Base-by-base conservation (phyloP, 805 yeast species). In the Spathaspora gorwiae region DNA sequence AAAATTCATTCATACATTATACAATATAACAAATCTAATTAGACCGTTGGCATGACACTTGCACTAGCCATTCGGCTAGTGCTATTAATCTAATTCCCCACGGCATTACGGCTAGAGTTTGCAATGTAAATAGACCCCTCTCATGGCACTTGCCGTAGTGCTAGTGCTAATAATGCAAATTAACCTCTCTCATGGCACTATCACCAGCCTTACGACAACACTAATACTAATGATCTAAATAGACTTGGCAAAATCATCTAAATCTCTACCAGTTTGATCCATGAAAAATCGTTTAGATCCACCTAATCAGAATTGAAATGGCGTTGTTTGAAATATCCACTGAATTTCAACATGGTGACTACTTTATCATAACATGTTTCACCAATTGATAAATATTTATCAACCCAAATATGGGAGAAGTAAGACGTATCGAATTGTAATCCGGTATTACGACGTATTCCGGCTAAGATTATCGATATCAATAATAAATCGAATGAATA, bases 381-480 rank as follows among this genome's bases (percentile, higher is more conserved):
- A 1, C 92, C 92, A 56, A 82, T 68, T 3, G 68, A 59, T 29
- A 84, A 65, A 50, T 80, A 82, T 45, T 73, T 73, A 15, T 72
- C 70, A 37, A 84, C 62, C 69, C 79, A 75, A 31, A 67, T 61
- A 10, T 80, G 66, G 51, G 80, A 79, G 44, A 80, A 71, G 42
- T 64, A 60, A 30, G 68, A 57, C 7, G 83, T 71, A 59, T 79
- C 72, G 62, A 81, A 61, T 48, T 76, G 77, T 39, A 83, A 70
- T 0, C 97, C 97, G 0, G 96, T 86, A 50, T 87, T 82, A 50
- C 89, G 77, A 60, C 88, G 84, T 43, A 90, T 76, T 3, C 96
- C 96, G 0, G 97, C 96, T 37, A 92, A 68, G 11, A 90, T 72
- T 61, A 94, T 80, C 2, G 96, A 87, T 7, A 88, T 69, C 47